phyloP scores from a whole-genome alignment of 164 flowering plant genomes.

The grape (Vitis vinifera) region DNA sequence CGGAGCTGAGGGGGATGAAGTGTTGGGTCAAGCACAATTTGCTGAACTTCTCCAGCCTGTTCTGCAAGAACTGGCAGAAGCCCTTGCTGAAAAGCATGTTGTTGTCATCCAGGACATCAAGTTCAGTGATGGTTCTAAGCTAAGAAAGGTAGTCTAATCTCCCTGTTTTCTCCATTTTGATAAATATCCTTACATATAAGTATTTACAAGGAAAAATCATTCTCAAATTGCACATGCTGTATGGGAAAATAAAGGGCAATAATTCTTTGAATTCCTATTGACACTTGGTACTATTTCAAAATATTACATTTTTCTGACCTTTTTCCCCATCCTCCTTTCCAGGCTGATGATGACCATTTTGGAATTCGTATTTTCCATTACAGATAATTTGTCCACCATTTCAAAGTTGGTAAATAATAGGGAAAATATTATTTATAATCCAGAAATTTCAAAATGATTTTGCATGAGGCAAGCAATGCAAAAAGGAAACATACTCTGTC shows the following conservation, averaged over 20 bases:
- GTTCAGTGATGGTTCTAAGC: conserved; percentile 57
- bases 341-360: background rate
- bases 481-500: too few species aligned
- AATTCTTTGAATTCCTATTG: background rate
- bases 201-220: background rate
- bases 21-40: conserved; percentile 78
- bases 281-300: background rate
- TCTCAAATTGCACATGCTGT: background rate
- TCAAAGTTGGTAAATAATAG: too few species aligned
- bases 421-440: too few species aligned
- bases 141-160: conserved; percentile 50
- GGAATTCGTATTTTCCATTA: background rate
- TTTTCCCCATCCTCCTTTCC: background rate
- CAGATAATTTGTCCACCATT: too few species aligned
- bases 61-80: conserved; percentile 65
- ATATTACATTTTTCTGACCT: background rate
- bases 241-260: background rate
- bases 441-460: too few species aligned
- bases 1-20: conserved; percentile 60
- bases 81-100: conserved; percentile 44
- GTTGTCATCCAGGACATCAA: conserved; percentile 47
- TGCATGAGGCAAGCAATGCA: too few species aligned
- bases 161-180: background rate
- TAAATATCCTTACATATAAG: background rate
- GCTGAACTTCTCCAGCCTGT: conserved; percentile 64